Evolutionary conservation across 2,329 filamentous ascomycete genomes (phyloP), one percentile per base, ranked within the genome.

Genomic region (Hypomyces perniciosus): DNA sequence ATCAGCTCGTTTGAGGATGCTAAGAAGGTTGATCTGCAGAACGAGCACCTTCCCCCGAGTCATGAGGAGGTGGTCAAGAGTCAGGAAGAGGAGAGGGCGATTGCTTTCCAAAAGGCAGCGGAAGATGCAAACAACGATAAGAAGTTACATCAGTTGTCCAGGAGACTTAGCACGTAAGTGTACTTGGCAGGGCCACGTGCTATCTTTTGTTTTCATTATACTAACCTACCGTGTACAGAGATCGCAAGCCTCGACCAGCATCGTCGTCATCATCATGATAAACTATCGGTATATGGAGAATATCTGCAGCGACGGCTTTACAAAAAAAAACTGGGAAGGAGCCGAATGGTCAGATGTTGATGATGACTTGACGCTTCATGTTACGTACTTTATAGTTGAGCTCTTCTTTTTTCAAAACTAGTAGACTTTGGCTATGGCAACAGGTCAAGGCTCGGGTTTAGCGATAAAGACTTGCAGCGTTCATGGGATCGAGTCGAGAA

Each of bases 1-100:
- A 99, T 99, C 62, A 92, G 83, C 71, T 95, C 83, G 61, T 99
- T 99, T 60, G 93, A 99, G 68, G 93, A 99, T 68, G 93, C 93
- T 12, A 81, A 90, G 56, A 97, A 96, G 77, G 91, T 99, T 44
- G 93, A 99, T 73, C 65, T 97, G 56, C 91, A 97, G 73, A 99
- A 99, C 68, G 93, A 99, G 73, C 82, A 90, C 56, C 77, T 99
- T 57, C 93, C 93, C 45, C 93, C 93, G 1, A 93, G 83, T 57
- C 88, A 93, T 55, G 92, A 97, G 44, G 93, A 99, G 70, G 91
- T 97, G 20, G 80, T 84, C 57, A 85, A 85, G 70, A 88, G 86
- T 67, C 88, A 85, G 55, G 87, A 90, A 64, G 86, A 89, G 63
- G 90, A 90, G 62, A 80, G 88, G 65, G 81, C 85, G 58, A 83